phyloP scores from a whole-genome alignment of 2,329 filamentous ascomycete genomes.

The Colletotrichum simmondsii region DNA sequence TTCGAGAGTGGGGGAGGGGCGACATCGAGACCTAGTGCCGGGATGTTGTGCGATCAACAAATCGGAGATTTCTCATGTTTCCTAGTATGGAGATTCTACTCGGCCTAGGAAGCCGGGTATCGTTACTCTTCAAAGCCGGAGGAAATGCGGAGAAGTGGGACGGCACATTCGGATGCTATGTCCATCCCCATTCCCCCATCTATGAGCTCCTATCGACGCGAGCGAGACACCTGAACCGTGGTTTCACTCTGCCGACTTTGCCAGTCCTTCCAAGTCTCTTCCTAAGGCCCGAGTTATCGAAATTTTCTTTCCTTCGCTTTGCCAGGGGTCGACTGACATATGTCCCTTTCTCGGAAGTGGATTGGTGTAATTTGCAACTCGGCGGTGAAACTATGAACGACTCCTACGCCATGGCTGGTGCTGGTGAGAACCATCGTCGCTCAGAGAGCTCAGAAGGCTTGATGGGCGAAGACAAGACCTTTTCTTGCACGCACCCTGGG shows the following conservation, averaged over 20 bases:
- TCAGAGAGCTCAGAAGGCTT: conserved; percentile 19
- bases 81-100: background rate
- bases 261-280: background rate
- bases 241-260: background rate
- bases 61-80: background rate
- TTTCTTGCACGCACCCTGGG: conserved; percentile 52
- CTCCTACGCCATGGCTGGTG: background rate
- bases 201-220: background rate
- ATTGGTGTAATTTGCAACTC: background rate
- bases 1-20: conserved; percentile 20
- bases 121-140: background rate
- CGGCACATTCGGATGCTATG: background rate
- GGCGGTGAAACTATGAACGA: conserved; percentile 1
- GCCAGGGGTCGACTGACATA: background rate
- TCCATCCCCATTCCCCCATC: conserved; percentile 29
- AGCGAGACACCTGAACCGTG: background rate
- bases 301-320: background rate
- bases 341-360: background rate
- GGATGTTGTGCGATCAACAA: background rate
- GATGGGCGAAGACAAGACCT: conserved; percentile 21
- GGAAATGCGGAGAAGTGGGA: conserved; percentile 24
- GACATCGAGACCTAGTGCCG: background rate
- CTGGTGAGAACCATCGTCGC: conserved; percentile 10
- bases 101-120: background rate
- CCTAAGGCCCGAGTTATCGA: background rate